Percentiles rank a stretch among this genome's conserved stretches.
phyloP scores from a whole-genome alignment of 2,329 filamentous ascomycete species.

The Ceratocystis ficicola region DNA sequence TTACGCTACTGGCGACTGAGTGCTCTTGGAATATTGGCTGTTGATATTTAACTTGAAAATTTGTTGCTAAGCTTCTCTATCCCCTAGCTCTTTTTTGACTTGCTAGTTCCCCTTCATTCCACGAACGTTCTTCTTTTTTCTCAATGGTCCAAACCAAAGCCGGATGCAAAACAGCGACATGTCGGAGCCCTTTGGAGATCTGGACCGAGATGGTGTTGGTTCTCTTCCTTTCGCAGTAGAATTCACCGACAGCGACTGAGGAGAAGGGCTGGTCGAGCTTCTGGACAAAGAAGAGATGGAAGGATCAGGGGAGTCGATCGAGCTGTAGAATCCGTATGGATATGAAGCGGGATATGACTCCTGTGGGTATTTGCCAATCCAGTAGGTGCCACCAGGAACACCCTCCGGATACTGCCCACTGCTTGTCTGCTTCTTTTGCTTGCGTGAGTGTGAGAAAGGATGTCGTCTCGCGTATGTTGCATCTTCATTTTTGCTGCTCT shows the following conservation, averaged over 20 bases:
- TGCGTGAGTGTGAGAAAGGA: not conserved
- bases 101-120: not conserved
- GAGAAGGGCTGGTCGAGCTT: not conserved
- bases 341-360: not conserved
- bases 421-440: not conserved
- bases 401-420: not conserved
- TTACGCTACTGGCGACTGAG: not conserved
- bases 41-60: not conserved
- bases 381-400: not conserved
- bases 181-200: not conserved
- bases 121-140: not conserved
- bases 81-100: not conserved
- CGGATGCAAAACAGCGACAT: not conserved
- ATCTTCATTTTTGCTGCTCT: not conserved
- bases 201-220: not conserved
- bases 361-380: not conserved
- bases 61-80: not conserved
- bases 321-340: not conserved
- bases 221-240: not conserved
- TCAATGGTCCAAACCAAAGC: constrained; percentile 4
- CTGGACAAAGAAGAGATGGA: not conserved
- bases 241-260: not conserved
- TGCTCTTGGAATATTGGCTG: not conserved
- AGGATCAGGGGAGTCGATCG: not conserved
- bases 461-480: not conserved